phyloP scores from a whole-genome alignment of 1,284 basidiomycete species.

The Trichosporon faecale region DNA sequence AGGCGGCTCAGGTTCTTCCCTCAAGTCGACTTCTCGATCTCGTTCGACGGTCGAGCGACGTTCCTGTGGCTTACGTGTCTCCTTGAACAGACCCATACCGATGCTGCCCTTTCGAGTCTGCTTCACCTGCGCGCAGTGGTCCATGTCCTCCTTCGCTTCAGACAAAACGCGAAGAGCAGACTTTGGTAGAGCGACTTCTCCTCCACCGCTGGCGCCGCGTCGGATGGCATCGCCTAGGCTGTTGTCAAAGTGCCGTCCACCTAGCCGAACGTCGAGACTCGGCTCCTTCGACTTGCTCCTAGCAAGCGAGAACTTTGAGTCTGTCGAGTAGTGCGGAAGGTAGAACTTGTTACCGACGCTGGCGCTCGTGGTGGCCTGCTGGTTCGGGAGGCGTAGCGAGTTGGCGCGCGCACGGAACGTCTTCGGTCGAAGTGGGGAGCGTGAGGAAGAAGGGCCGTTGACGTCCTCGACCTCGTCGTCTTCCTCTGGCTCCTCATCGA shows the following conservation, averaged over 20 bases:
- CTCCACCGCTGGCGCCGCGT: slow-evolving; percentile 29
- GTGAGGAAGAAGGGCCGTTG: slow-evolving; percentile 8
- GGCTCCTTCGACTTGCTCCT: slow-evolving; percentile 6
- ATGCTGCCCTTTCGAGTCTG: slow-evolving; percentile 52
- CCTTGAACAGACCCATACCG: slow-evolving; percentile 53
- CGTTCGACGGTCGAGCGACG: background rate
- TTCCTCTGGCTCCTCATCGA: slow-evolving; percentile 26
- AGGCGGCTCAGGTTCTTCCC: background rate
- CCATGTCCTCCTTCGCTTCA: slow-evolving; percentile 46
- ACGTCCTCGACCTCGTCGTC: slow-evolving; percentile 15
- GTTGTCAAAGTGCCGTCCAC: slow-evolving; percentile 42
- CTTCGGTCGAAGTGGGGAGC: slow-evolving; percentile 3
- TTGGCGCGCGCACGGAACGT: slow-evolving; percentile 30
- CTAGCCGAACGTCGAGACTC: slow-evolving; percentile 42
- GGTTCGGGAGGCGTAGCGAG: slow-evolving; percentile 28
- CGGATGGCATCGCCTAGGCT: slow-evolving; percentile 49
- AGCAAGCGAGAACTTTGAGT: slow-evolving; percentile 46
- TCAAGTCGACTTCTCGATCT: background rate
- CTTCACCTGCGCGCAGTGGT: slow-evolving; percentile 35
- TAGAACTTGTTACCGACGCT: slow-evolving; percentile 30
- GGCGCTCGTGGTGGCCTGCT: background rate
- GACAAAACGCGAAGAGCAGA: slow-evolving; percentile 45
- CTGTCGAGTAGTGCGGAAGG: slow-evolving; percentile 50
- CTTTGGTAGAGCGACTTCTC: slow-evolving; percentile 45
- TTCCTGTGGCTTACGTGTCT: slow-evolving; percentile 30